Base-by-base conservation (phyloP, 768 basidiomycete genomes). In the Leucocoprinus leucothites region DNA sequence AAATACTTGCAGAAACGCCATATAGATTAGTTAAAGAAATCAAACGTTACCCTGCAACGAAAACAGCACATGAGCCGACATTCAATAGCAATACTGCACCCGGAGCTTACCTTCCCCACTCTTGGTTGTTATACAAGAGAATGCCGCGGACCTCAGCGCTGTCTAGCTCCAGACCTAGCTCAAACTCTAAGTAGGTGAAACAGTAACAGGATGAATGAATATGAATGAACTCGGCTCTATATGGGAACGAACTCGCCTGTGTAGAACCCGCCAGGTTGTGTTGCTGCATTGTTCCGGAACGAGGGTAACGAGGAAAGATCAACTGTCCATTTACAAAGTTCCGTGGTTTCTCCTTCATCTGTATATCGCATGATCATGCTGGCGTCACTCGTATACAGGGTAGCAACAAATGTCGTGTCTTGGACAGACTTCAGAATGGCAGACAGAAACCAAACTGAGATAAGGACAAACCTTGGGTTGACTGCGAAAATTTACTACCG, bases 251-350 rank as follows among this genome's bases (percentile, higher is more conserved):
- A 38, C 78, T 57, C 60, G 87, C 88, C 90, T 48, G 89, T 90
- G 64, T 89, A 94, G 70, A 92, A 93, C 8, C 89, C 90, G 47
- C 75, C 74, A 36, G 72, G 66, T 41, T 79, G 75, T 54, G 74
- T 63, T n/a, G 70, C 71, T 48, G 87, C 86, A 60, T 87, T 85
- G 58, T 84, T 82, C 65, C 81, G 85, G 75, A 92, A 93, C 47
- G 82, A 84, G 36, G 91, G 91, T 50, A 94, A 70, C 22, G 86
- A 78, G 41, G 82, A 82, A 48, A 94, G 76, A 68, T 94, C 87
- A 31, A 94, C 91, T 9, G 87, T 92, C 91, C 91, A 94, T 71
- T 88, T 86, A 73, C 89, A 91, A 45, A 91, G 70, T 65, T 91
- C 88, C 57, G 66, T 72, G 3, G 82, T 85, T 63, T 88, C 88